Conservation (phyloP, 2,329 filamentous ascomycete genomes). For the Botrytis squamosa region DNA sequence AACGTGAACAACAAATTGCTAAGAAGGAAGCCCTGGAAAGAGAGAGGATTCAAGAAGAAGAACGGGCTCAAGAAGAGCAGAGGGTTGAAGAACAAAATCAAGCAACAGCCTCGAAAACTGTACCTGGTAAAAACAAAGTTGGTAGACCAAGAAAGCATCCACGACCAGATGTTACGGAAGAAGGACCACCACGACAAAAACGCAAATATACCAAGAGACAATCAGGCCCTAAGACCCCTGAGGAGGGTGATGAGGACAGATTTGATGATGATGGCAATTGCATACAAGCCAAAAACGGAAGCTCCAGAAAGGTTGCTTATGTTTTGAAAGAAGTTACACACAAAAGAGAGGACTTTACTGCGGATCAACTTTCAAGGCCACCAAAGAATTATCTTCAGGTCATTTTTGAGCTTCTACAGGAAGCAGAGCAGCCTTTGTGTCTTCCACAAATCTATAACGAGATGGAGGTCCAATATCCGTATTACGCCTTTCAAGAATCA, state of each 20-base stretch:
- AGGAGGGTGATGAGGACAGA: conserved; percentile 44
- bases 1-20: conserved; percentile 65
- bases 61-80: conserved; percentile 44
- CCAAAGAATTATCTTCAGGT: conserved; percentile 56
- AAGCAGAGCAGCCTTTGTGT: conserved; percentile 51
- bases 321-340: conserved; percentile 54
- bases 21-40: conserved; percentile 50
- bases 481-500: conserved; percentile 54
- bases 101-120: conserved; percentile 45
- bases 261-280: conserved; percentile 17
- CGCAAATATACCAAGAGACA: conserved; percentile 65
- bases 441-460: conserved; percentile 60
- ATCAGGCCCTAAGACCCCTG: conserved; percentile 49
- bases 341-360: conserved; percentile 58
- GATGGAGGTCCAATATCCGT: conserved; percentile 57
- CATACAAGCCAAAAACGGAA: conserved; percentile 8
- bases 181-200: conserved; percentile 56
- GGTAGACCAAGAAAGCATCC: conserved; percentile 65
- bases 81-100: conserved; percentile 44
- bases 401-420: conserved; percentile 55
- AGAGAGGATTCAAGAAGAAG: conserved; percentile 59
- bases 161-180: conserved; percentile 50
- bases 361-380: conserved; percentile 70
- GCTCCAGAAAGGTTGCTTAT: conserved; percentile 41
- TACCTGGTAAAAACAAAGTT: conserved; percentile 56